Conservation (phyloP, 495 filamentous ascomycete genomes). For the Geoglossum glabrum region DNA sequence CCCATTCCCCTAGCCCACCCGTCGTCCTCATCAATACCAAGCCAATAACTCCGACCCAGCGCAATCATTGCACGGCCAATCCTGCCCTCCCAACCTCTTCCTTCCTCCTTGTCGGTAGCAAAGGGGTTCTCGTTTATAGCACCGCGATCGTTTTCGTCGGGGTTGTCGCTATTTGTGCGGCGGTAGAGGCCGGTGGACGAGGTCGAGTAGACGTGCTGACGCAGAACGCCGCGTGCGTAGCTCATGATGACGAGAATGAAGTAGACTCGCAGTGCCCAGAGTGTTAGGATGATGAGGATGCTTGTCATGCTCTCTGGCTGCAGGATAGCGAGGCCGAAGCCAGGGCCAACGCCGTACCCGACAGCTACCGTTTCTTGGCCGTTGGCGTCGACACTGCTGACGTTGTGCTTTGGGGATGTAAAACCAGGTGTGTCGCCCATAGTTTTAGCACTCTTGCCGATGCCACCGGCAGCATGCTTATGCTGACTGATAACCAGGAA, state of each 20-base stretch:
- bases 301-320: constrained; percentile 54
- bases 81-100: constrained; percentile 57
- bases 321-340: constrained; percentile 30
- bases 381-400: constrained; percentile 28
- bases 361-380: constrained; percentile 32
- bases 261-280: constrained; percentile 58
- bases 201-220: constrained; percentile 29
- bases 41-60: constrained; percentile 55
- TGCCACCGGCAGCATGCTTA: constrained; percentile 12
- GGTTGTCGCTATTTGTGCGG: constrained; percentile 9
- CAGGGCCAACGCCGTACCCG: constrained; percentile 15
- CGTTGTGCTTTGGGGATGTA: constrained; percentile 43
- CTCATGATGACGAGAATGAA: constrained; percentile 62
- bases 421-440: constrained; percentile 51
- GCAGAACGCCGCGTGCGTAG: constrained; percentile 52
- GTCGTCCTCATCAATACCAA: constrained; percentile 31
- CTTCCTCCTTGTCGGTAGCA: constrained; percentile 39
- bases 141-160: constrained; percentile 5
- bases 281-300: constrained; percentile 45
- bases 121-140: constrained; percentile 42
- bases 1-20: constrained; percentile 39
- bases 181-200: neutral
- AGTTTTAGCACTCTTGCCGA: constrained; percentile 23
- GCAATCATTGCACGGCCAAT: constrained; percentile 53
- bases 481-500: constrained; percentile 48